These are phyloP conservation scores for Trichoderma sp. DNA, from an alignment of 2,329 filamentous ascomycete species.

Conservation along the genomic window DNA sequence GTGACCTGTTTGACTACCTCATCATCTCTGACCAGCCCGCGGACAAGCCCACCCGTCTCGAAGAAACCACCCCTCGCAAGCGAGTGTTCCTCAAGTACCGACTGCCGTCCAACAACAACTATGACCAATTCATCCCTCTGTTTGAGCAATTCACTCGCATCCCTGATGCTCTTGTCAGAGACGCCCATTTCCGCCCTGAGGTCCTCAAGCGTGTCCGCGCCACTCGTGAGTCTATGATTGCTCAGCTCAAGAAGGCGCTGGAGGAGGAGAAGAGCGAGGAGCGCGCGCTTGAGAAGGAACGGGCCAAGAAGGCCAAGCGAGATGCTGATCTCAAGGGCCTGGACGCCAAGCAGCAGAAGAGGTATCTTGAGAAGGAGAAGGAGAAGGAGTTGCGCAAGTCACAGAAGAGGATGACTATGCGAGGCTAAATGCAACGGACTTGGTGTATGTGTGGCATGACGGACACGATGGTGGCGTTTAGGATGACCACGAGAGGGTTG, in stretches of 20 bases:
- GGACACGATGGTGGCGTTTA: neutral
- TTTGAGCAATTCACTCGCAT: conserved; percentile 82
- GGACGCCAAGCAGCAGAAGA: conserved; percentile 82
- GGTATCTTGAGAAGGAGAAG: conserved; percentile 78
- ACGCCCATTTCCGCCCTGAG: conserved; percentile 85
- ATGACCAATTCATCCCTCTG: conserved; percentile 68
- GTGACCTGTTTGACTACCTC: conserved; percentile 78
- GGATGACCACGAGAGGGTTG: neutral
- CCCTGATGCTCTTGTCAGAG: conserved; percentile 75
- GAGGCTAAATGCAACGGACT: conserved; percentile 49
- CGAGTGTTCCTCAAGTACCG: conserved; percentile 79
- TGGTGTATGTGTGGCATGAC: neutral
- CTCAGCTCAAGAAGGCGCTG: conserved; percentile 74
- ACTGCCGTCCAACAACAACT: conserved; percentile 64
- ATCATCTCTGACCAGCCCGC: conserved; percentile 87
- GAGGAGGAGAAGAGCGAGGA: conserved; percentile 83
- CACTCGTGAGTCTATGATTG: conserved; percentile 77
- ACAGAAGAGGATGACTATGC: conserved; percentile 57
- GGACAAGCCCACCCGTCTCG: conserved; percentile 81
- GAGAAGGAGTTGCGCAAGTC: conserved; percentile 67
- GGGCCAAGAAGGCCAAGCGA: conserved; percentile 83
- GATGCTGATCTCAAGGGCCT: conserved; percentile 77
- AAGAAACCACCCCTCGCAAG: conserved; percentile 84
- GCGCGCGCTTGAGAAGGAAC: conserved; percentile 69
- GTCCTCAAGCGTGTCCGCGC: conserved; percentile 80